Percentiles rank a stretch among this genome's conserved stretches.
Conservation (phyloP, 345 rosid species). For the Camelina neglecta region DNA sequence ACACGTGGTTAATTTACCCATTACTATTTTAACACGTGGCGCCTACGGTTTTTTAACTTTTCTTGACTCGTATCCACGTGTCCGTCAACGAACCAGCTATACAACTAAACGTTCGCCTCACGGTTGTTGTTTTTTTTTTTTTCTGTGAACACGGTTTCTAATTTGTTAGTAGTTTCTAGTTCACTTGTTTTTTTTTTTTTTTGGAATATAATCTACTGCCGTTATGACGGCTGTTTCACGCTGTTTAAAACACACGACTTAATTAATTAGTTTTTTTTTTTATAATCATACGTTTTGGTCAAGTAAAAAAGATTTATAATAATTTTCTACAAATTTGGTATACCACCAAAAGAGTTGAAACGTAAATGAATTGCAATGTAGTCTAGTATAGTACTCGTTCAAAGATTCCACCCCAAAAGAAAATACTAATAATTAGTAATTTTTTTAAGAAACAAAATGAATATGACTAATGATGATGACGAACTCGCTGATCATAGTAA, state of each 20-base stretch:
- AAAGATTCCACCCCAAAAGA: constrained; percentile 26
- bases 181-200: neutral
- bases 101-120: constrained; percentile 28
- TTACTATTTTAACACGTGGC: constrained; percentile 37
- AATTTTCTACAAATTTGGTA: neutral
- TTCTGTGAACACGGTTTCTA: constrained; percentile 6
- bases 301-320: neutral
- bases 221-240: neutral
- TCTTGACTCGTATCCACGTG: constrained; percentile 47
- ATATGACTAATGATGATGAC: constrained; percentile 15
- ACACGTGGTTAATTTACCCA: constrained; percentile 53
- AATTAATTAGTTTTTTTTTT: neutral
- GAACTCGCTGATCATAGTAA: constrained; percentile 7
- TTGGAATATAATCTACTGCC: neutral
- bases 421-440: neutral
- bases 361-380: constrained; percentile 13
- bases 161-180: neutral
- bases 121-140: constrained; percentile 6
- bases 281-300: neutral
- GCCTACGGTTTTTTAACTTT: neutral
- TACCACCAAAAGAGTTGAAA: constrained; percentile 2
- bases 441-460: neutral
- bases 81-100: constrained; percentile 24
- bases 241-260: neutral
- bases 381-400: neutral